Evolutionary conservation across 2,329 filamentous ascomycete genomes (phyloP).

Genomic region (Fusarium papillatum): DNA sequence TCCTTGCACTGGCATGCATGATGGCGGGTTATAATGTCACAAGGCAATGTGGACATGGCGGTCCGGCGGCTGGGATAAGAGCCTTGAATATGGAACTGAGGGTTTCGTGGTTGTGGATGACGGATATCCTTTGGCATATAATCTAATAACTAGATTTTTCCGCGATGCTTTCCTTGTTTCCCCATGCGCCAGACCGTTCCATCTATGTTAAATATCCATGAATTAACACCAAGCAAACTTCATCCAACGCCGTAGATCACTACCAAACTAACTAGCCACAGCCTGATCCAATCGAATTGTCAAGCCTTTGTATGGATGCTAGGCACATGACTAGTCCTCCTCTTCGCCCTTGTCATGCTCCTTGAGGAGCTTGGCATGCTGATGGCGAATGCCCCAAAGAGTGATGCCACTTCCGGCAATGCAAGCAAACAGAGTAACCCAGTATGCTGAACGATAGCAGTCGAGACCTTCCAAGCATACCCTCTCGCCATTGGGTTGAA

Average conservation of each 20-base stretch:
- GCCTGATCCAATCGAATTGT: background rate
- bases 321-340: constrained; percentile 47
- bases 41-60: constrained; percentile 14
- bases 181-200: constrained; percentile 1
- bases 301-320: background rate
- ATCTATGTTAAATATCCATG: constrained; percentile 7
- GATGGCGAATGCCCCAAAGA: constrained; percentile 77
- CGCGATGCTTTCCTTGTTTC: background rate
- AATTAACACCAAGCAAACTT: background rate
- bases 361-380: constrained; percentile 57
- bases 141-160: constrained; percentile 27
- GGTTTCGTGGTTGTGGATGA: constrained; percentile 12
- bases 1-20: constrained; percentile 24
- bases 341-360: constrained; percentile 55
- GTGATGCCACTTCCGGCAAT: constrained; percentile 77
- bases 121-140: constrained; percentile 32
- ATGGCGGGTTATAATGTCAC: constrained; percentile 30
- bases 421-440: constrained; percentile 81
- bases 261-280: background rate
- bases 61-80: constrained; percentile 19
- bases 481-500: constrained; percentile 77
- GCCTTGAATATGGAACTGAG: constrained; percentile 25
- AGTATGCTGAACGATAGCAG: constrained; percentile 88
- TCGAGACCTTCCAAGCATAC: constrained; percentile 82
- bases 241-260: constrained; percentile 16